These are phyloP conservation scores for Kodamaea fungicola DNA, from an alignment of 1,139 yeast genomes.

Conservation along the genomic window DNA sequence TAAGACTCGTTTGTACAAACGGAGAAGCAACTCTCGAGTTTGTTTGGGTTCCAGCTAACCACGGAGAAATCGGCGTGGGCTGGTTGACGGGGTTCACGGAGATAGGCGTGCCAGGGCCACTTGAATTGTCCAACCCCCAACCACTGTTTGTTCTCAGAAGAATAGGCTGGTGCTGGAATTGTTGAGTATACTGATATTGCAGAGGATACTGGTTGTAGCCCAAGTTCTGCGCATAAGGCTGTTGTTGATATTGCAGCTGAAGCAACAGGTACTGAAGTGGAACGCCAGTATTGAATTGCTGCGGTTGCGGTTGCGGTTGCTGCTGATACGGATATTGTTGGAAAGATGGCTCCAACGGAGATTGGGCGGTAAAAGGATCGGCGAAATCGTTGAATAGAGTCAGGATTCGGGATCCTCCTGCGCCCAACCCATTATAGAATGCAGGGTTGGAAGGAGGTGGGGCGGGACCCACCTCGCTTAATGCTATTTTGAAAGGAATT, in stretches of 20 bases:
- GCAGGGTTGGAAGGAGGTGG: conserved; percentile 6
- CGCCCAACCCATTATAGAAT: conserved; percentile 16
- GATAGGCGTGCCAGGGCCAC: conserved; percentile 30
- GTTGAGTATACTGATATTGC: conserved; percentile 15
- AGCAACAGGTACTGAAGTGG: conserved; percentile 22
- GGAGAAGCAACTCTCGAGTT: conserved; percentile 43
- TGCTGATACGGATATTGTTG: conserved; percentile 6
- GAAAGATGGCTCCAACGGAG: conserved; percentile 11
- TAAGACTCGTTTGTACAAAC: conserved; percentile 18
- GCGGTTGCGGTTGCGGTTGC: conserved; percentile 1
- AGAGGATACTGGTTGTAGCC: conserved; percentile 3
- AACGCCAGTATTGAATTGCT: conserved; percentile 15
- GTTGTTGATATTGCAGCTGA: conserved; percentile 29
- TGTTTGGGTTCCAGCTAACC: conserved; percentile 33
- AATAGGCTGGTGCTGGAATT: conserved; percentile 22
- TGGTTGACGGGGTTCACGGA: conserved; percentile 27
- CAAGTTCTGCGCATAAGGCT: conserved; percentile 4
- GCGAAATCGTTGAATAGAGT: conserved; percentile 26
- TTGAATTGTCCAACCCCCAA: conserved; percentile 35
- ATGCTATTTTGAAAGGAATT: conserved; percentile 63
- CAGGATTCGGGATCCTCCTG: conserved; percentile 11
- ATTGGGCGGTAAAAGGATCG: conserved; percentile 20
- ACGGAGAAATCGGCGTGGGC: conserved; percentile 43
- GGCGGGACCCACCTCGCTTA: conserved; percentile 28
- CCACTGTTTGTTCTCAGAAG: conserved; percentile 36